Evolutionary conservation across 371 early-diverging fungal species (phyloP).

Genomic region (Mucor sp.): DNA sequence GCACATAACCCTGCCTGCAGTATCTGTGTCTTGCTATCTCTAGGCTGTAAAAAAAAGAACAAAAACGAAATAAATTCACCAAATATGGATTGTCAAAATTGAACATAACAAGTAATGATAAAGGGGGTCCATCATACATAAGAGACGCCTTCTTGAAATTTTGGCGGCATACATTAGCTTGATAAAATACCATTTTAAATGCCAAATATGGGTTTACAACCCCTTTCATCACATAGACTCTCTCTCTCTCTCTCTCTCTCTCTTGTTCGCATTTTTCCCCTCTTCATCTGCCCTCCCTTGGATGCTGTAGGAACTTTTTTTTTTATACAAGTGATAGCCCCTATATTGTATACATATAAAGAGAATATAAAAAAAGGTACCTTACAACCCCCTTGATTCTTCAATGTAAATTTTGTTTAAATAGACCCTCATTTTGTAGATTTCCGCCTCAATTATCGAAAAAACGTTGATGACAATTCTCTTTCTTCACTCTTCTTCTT

Average conservation of each 20-base stretch:
- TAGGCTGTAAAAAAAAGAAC: constrained; percentile 14
- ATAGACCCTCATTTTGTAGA: constrained; percentile 8
- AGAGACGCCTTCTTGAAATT: constrained; percentile 18
- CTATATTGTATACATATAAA: constrained; percentile 5
- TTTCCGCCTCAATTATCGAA: background rate
- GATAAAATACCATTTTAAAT: constrained; percentile 15
- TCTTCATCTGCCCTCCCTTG: background rate
- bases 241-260: background rate
- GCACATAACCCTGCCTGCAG: constrained; percentile 24
- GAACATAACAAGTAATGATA: constrained; percentile 28
- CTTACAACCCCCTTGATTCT: constrained; percentile 3
- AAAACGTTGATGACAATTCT: constrained; percentile 17
- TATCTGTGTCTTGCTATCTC: constrained; percentile 4
- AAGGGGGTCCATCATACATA: constrained; percentile 18
- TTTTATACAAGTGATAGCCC: background rate
- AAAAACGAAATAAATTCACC: constrained; percentile 31
- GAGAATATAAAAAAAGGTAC: background rate
- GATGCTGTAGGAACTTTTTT: constrained; percentile 12
- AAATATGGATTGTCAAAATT: constrained; percentile 32
- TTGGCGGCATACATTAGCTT: constrained; percentile 26
- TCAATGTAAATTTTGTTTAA: constrained; percentile 12
- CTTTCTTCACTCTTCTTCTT: constrained; percentile 3
- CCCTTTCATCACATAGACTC: background rate
- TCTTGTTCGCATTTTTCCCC: constrained; percentile 11
- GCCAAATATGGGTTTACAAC: constrained; percentile 18